Evolutionary conservation across 1,139 yeast genomes (phyloP).

Genomic region (Hyphopichia burtonii): DNA sequence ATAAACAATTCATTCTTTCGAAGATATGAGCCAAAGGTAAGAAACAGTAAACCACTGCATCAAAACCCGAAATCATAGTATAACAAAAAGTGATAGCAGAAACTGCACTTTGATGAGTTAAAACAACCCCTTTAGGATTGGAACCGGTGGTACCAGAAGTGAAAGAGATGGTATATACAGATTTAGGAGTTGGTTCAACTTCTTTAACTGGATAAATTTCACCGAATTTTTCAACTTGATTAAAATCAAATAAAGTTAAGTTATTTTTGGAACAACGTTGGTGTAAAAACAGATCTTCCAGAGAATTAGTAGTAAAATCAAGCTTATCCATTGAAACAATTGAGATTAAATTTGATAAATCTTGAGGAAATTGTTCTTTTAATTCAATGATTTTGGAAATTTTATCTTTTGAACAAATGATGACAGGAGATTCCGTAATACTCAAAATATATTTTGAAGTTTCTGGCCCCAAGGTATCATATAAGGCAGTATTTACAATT

Average conservation of each 20-base stretch:
- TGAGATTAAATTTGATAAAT: constrained; percentile 18
- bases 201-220: constrained; percentile 16
- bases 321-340: constrained; percentile 55
- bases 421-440: constrained; percentile 55
- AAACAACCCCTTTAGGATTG: constrained; percentile 38
- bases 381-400: constrained; percentile 39
- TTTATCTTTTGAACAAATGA: constrained; percentile 50
- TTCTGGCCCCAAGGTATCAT: constrained; percentile 63
- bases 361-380: constrained; percentile 24
- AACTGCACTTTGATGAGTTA: constrained; percentile 30
- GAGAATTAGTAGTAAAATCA: constrained; percentile 11
- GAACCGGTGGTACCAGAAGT: constrained; percentile 41
- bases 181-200: constrained; percentile 21
- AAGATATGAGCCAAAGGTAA: constrained; percentile 74
- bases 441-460: constrained; percentile 59
- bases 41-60: constrained; percentile 29
- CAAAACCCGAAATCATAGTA: constrained; percentile 6
- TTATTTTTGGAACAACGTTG: constrained; percentile 20
- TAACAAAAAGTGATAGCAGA: constrained; percentile 23
- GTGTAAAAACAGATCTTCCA: constrained; percentile 11
- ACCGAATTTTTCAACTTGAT: constrained; percentile 25
- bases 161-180: constrained; percentile 26
- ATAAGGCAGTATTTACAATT: constrained; percentile 57
- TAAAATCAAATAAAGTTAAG: constrained; percentile 22
- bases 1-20: constrained; percentile 39